phyloP scores from a whole-genome alignment of 2,329 filamentous ascomycete species.

The Venturia carpophila region DNA sequence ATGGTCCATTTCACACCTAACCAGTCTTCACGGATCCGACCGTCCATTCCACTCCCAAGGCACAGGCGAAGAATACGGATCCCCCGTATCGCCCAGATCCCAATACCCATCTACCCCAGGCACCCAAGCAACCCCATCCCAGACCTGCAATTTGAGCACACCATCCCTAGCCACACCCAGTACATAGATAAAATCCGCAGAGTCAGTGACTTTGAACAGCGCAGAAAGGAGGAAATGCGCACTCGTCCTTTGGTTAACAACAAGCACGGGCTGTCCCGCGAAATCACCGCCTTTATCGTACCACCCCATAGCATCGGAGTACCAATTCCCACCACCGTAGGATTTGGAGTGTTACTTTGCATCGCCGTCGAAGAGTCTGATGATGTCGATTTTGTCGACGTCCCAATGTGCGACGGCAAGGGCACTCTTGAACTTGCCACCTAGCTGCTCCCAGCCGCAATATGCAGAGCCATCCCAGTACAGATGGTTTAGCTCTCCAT shows the following conservation, averaged over 20 bases:
- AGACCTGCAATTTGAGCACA: neutral
- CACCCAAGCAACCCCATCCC: neutral
- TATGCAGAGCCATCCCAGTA: neutral
- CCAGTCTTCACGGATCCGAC: neutral
- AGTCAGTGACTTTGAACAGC: too few relatives aligned
- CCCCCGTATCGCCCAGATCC: constrained; percentile 1
- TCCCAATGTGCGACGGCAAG: constrained; percentile 12
- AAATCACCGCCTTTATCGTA: constrained; percentile 8
- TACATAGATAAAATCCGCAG: neutral
- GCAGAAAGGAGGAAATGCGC: neutral
- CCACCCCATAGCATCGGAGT: neutral
- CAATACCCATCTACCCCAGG: neutral
- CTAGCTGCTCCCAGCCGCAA: neutral
- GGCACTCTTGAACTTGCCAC: constrained; percentile 4
- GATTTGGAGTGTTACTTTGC: neutral
- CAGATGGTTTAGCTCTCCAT: constrained; percentile 5
- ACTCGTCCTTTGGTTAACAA: constrained; percentile 3
- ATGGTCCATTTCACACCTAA: too few relatives aligned
- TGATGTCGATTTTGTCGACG: constrained; percentile 1
- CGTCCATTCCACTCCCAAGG: neutral
- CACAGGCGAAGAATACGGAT: neutral
- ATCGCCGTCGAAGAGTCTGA: neutral
- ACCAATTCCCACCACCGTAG: neutral
- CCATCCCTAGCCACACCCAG: neutral
- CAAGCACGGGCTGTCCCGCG: neutral